phyloP scores from a whole-genome alignment of 1,284 basidiomycete species.

The Neonothopanus nambi region DNA sequence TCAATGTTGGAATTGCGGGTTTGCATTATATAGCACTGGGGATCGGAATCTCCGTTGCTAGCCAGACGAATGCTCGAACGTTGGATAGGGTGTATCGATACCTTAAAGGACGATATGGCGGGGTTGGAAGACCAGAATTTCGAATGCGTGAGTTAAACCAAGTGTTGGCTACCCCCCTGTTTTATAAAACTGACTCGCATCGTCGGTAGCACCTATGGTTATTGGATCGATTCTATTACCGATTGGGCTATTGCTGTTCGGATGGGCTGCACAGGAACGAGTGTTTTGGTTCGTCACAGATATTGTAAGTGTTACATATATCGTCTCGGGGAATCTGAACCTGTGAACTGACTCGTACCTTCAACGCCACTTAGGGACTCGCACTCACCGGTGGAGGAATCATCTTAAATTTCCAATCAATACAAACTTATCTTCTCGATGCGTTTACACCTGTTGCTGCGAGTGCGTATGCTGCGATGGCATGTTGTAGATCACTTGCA shows the following conservation, averaged over 20 bases:
- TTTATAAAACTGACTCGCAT: too few species aligned
- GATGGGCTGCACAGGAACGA: conserved; percentile 29
- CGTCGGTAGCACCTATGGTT: too few species aligned
- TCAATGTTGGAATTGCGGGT: conserved; percentile 40
- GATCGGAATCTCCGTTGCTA: too few species aligned
- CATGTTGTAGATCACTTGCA: not conserved
- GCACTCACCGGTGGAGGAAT: not conserved
- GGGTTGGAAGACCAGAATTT: conserved; percentile 41
- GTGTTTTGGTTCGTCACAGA: conserved; percentile 31
- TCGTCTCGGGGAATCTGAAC: too few species aligned
- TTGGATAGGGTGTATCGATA: conserved; percentile 40
- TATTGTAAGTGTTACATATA: too few species aligned
- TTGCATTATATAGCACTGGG: conserved; percentile 42
- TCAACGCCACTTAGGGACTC: not conserved
- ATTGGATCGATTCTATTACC: too few species aligned
- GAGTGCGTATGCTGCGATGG: not conserved
- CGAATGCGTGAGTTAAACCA: too few species aligned
- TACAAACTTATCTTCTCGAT: not conserved
- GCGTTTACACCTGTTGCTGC: not conserved
- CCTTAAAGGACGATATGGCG: conserved; percentile 37
- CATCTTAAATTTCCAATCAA: not conserved
- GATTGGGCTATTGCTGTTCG: conserved; percentile 34
- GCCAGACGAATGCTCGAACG: too few species aligned
- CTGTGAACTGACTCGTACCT: too few species aligned
- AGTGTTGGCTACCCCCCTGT: too few species aligned